Conservation (phyloP, 192 early-diverging fungal species). For the Coemansia furcata region DNA sequence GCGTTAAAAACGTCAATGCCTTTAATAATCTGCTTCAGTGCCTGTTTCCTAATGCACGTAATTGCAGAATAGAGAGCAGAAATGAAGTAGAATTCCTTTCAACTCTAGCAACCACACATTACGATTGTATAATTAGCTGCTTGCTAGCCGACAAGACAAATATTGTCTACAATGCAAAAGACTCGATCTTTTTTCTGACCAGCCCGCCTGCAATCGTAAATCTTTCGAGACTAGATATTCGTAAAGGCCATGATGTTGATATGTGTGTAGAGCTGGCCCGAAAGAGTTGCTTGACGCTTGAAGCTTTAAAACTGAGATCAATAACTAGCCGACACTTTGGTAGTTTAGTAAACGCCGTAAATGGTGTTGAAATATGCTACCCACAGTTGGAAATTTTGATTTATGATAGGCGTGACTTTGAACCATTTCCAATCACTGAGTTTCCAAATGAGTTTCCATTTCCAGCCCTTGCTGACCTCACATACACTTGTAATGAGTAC, state of each 20-base stretch:
- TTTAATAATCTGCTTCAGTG: background rate
- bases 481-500: no score
- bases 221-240: background rate
- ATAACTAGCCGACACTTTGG: background rate
- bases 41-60: background rate
- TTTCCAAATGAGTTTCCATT: background rate
- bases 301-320: background rate
- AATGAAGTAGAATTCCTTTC: background rate
- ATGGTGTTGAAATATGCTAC: background rate
- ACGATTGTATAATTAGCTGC: background rate
- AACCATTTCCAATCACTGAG: background rate
- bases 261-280: background rate
- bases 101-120: background rate
- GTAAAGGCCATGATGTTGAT: no score
- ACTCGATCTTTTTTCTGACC: background rate
- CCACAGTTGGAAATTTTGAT: background rate
- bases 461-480: background rate
- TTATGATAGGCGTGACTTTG: background rate
- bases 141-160: background rate
- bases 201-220: background rate
- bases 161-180: background rate
- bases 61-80: background rate
- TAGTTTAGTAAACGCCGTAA: background rate
- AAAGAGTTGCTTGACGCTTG: background rate
- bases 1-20: background rate